Evolutionary conservation across 768 basidiomycete genomes (phyloP).

Genomic region (Lactifluus volemus): DNA sequence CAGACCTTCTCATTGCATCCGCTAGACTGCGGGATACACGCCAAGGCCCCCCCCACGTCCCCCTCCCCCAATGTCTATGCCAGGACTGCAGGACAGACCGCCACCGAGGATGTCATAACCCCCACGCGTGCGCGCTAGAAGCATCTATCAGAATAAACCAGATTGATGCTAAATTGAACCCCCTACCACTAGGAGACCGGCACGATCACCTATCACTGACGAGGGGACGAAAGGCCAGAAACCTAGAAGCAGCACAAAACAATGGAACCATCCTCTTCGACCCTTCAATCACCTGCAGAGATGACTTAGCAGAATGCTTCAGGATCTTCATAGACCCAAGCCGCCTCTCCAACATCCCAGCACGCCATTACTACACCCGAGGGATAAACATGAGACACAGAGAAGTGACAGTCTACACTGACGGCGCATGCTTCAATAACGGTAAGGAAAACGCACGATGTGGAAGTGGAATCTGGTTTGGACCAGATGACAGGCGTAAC

Average conservation of each 20-base stretch:
- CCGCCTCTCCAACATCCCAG: fast-evolving
- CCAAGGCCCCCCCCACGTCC: background rate
- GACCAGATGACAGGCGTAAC: too few relatives aligned
- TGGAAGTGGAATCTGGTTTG: background rate
- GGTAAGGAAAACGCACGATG: background rate
- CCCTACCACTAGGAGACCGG: background rate
- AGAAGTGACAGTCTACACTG: background rate
- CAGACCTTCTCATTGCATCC: too few relatives aligned
- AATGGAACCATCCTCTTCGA: background rate
- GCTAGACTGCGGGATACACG: too few relatives aligned
- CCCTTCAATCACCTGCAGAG: background rate
- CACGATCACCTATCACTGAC: background rate
- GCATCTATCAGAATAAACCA: background rate
- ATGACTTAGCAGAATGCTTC: background rate
- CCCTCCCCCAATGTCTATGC: background rate
- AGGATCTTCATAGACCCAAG: background rate
- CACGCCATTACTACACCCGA: background rate
- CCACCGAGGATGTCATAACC: background rate
- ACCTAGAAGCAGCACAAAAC: background rate
- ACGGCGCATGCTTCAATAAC: background rate
- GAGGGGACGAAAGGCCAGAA: background rate
- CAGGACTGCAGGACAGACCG: background rate
- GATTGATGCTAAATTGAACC: background rate
- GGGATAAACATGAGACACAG: background rate
- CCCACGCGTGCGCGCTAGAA: background rate